Conservation (phyloP, 441 rosid genomes). For the Bruguiera hainesii region DNA sequence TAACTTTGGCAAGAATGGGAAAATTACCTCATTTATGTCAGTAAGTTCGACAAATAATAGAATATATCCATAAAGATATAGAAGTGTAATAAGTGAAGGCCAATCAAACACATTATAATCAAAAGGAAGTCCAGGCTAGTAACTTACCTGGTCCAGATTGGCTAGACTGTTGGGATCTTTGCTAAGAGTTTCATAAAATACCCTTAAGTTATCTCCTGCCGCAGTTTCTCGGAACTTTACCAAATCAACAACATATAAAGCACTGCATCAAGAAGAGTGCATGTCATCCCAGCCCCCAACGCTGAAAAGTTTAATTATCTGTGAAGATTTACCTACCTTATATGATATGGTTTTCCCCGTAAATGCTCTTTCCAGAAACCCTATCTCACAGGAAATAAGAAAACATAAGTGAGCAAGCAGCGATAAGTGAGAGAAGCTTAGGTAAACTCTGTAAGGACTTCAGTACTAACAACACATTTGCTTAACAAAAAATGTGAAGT, state of each 20-base stretch:
- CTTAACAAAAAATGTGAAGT: neutral
- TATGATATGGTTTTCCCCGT: conserved; percentile 88
- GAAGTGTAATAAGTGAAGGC: neutral
- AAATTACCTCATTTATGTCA: no score
- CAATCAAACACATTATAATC: neutral
- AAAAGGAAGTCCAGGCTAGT: neutral
- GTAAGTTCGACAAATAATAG: neutral
- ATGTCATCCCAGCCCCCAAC: conserved; percentile 24
- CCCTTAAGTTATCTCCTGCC: conserved; percentile 95
- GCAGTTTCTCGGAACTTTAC: conserved; percentile 92
- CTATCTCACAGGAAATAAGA: conserved; percentile 34
- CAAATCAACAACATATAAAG: conserved; percentile 93
- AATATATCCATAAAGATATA: neutral
- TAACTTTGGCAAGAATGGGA: neutral
- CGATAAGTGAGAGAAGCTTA: neutral
- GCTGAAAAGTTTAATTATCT: conserved; percentile 3
- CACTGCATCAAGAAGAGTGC: conserved; percentile 48
- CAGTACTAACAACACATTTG: neutral
- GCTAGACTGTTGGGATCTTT: conserved; percentile 98
- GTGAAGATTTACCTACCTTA: conserved; percentile 55
- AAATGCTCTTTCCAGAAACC: conserved; percentile 99
- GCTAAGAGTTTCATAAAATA: conserved; percentile 96
- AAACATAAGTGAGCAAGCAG: conserved; percentile 19
- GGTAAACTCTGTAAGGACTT: neutral
- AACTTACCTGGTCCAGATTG: conserved; percentile 87